A percentile compares a stretch with the other conserved stretches of the same genome.
Conservation (phyloP, 164 flowering plant genomes). For the Dillenia suffruticosa region DNA sequence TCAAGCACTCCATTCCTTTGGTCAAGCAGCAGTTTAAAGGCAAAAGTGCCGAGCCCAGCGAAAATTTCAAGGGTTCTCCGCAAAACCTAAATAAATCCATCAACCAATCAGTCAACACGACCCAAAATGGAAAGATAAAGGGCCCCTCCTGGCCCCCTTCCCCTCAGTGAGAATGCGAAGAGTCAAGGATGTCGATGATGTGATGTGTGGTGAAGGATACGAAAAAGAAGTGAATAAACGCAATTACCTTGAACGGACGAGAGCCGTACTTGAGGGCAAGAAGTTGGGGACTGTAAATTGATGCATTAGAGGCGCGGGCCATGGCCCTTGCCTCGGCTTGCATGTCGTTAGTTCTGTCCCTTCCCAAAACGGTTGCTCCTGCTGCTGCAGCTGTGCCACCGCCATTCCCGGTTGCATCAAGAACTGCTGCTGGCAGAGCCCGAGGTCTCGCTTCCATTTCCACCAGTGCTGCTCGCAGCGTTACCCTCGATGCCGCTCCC, state of each 20-base stretch:
- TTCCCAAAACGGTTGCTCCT: constrained; percentile 1
- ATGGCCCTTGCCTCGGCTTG: constrained; percentile 89
- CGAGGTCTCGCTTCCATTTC: constrained; percentile 10
- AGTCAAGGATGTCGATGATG: too few relatives aligned
- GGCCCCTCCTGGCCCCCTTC: too few relatives aligned
- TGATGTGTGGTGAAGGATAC: background rate
- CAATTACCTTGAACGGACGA: constrained; percentile 63
- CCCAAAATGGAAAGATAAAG: background rate
- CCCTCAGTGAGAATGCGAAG: too few relatives aligned
- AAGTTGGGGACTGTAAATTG: constrained; percentile 71
- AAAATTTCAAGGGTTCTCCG: constrained; percentile 62
- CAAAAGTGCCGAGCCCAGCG: constrained; percentile 59
- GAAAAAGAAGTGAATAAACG: background rate
- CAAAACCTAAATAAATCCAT: constrained; percentile 33
- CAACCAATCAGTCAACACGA: background rate
- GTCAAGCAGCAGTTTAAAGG: constrained; percentile 55
- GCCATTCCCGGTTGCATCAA: background rate
- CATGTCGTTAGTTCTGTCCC: constrained; percentile 54
- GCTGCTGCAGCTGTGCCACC: constrained; percentile 6
- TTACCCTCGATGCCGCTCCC: background rate
- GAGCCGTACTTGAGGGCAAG: constrained; percentile 57
- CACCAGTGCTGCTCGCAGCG: constrained; percentile 15
- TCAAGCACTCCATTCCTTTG: constrained; percentile 58
- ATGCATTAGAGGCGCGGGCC: constrained; percentile 80
- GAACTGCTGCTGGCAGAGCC: too few relatives aligned